Evolutionary conservation across 1,139 yeast genomes (phyloP).

Genomic region (Lodderomyces jiufengensis): DNA sequence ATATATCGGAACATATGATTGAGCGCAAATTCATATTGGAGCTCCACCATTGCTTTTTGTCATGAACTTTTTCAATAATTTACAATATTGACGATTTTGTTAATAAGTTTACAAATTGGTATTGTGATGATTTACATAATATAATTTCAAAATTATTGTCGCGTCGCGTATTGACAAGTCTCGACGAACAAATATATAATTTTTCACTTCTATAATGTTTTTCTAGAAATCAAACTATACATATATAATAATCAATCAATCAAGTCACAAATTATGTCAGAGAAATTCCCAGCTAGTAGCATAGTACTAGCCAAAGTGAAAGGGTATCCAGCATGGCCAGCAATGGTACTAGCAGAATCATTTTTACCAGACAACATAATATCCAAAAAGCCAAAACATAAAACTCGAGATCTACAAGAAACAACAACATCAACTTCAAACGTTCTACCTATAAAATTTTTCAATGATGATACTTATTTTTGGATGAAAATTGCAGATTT

Average conservation of each 20-base stretch:
- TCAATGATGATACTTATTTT: slow-evolving; percentile 63
- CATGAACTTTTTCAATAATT: too few relatives aligned
- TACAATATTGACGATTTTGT: too few relatives aligned
- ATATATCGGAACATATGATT: too few relatives aligned
- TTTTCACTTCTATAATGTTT: too few relatives aligned
- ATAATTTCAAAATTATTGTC: too few relatives aligned
- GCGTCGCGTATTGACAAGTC: too few relatives aligned
- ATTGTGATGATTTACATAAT: too few relatives aligned
- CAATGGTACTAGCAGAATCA: slow-evolving; percentile 62
- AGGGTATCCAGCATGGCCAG: slow-evolving; percentile 83
- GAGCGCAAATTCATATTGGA: too few relatives aligned
- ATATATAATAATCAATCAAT: neutral
- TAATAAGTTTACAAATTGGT: too few relatives aligned
- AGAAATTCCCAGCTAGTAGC: slow-evolving; percentile 20
- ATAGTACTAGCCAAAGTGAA: slow-evolving; percentile 71
- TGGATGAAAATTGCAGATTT: slow-evolving; percentile 53
- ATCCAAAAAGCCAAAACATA: slow-evolving; percentile 44
- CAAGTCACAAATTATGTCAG: slow-evolving; percentile 1
- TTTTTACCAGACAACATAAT: slow-evolving; percentile 53
- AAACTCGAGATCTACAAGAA: slow-evolving; percentile 6
- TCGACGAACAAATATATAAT: too few relatives aligned
- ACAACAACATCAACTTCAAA: slow-evolving; percentile 12
- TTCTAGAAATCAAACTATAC: too few relatives aligned
- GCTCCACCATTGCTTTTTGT: too few relatives aligned
- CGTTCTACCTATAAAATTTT: slow-evolving; percentile 52